Base-by-base conservation (phyloP, 2,329 filamentous ascomycete genomes). In the Scedosporium boydii region DNA sequence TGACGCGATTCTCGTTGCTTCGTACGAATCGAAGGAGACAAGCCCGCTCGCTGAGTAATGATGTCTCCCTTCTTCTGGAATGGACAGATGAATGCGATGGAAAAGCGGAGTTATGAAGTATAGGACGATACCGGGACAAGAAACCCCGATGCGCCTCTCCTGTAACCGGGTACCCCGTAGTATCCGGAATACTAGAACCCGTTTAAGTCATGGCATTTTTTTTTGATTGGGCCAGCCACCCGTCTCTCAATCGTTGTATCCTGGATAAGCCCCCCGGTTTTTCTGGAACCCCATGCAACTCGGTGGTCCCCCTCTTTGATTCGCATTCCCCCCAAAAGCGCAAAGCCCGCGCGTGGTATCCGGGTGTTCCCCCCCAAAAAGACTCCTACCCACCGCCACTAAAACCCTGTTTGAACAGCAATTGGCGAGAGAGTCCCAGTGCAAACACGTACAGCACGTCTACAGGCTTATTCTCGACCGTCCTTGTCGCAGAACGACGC, bases 191-290 rank as follows among this genome's bases (percentile, higher is more conserved):
- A 7, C 4, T 1, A 21, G 16, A 34, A 58, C 56, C 29, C 26
- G 56, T 18, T 58, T 58, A 38, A 38, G 56, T 29, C 34, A 38
- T 38, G n/a, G 12, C 16, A 3, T 7, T 7, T 41, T n/a, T n/a
- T 6, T 27, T 26, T 60, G 12, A 60, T 60, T 60, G 58, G 58
- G 58, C 58, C 58, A 60, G 44, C 58, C 58, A 60, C 58, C 58
- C 58, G 58, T 34, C 29, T 34, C 51, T 14, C n/a, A 48, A 60
- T 60, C 58, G 41, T 29, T 60, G 29, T 60, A 60, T 6, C 42
- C 58, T 16, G 58, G 2, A 60, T 51, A 29, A 34, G n/a, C 34
- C 58, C 58, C 58, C 57, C 57, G 26, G 21, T 48, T 59, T 59
- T 44, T 21, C 41, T 23, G 34, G 38, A 23, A 48, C 44, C 44